phyloP scores from a whole-genome alignment of 495 filamentous ascomycete genomes.

The Cercophora sp. region DNA sequence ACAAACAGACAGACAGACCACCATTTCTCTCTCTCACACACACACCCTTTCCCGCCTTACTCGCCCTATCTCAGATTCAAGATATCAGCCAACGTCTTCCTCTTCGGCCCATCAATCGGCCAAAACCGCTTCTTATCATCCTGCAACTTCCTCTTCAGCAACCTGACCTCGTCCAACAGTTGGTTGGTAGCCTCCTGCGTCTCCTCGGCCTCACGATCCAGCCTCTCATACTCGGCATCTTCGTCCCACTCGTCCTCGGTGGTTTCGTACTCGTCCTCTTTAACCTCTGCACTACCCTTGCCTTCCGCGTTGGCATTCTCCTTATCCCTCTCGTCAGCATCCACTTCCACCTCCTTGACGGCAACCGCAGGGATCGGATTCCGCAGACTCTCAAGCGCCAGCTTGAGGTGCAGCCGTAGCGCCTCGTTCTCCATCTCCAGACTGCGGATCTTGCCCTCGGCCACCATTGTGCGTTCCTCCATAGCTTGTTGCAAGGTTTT shows the following conservation, averaged over 20 bases:
- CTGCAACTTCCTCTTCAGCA: conserved; percentile 79
- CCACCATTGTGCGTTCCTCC: conserved; percentile 84
- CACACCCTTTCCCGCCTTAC: background rate
- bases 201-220: conserved; percentile 42
- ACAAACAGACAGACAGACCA: background rate
- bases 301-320: conserved; percentile 17
- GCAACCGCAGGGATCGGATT: conserved; percentile 72
- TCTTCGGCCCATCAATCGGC: conserved; percentile 25
- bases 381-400: conserved; percentile 80
- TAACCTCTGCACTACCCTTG: conserved; percentile 23
- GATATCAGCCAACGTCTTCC: conserved; percentile 22
- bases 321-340: conserved; percentile 9
- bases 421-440: conserved; percentile 87
- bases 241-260: conserved; percentile 29
- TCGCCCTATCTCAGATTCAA: conserved; percentile 5
- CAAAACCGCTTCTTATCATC: conserved; percentile 64
- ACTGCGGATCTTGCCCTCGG: conserved; percentile 85
- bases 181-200: conserved; percentile 67
- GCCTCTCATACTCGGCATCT: conserved; percentile 42
- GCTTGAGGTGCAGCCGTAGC: conserved; percentile 74
- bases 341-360: conserved; percentile 23
- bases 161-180: conserved; percentile 67
- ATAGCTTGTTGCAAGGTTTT: conserved; percentile 83
- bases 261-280: conserved; percentile 8
- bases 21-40: too few relatives aligned